Conservation (phyloP, 495 filamentous ascomycete genomes). For the Rhizodiscina lignyota region DNA sequence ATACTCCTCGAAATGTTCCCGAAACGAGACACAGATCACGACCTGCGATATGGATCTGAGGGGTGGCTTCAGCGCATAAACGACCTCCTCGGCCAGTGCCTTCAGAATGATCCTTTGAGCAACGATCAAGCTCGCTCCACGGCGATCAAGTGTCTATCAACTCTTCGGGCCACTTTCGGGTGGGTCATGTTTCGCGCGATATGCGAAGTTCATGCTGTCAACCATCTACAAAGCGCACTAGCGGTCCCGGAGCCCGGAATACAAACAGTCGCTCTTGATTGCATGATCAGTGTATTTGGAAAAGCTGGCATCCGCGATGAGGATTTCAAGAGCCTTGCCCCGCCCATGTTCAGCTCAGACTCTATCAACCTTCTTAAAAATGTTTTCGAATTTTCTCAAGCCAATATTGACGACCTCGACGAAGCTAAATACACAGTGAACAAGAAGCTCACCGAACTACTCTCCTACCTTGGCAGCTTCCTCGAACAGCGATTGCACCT, state of each 20-base stretch:
- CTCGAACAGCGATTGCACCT: constrained; percentile 57
- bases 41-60: constrained; percentile 41
- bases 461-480: constrained; percentile 69
- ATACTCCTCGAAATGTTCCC: constrained; percentile 63
- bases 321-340: constrained; percentile 58
- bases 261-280: constrained; percentile 68
- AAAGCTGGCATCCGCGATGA: constrained; percentile 57
- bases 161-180: constrained; percentile 55
- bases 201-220: constrained; percentile 48
- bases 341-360: constrained; percentile 56
- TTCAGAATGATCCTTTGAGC: constrained; percentile 42
- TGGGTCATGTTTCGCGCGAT: constrained; percentile 81
- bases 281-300: constrained; percentile 65
- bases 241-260: constrained; percentile 55
- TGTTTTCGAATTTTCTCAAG: constrained; percentile 67
- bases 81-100: constrained; percentile 54
- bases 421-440: constrained; percentile 81
- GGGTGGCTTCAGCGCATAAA: constrained; percentile 77
- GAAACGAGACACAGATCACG: constrained; percentile 39
- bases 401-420: constrained; percentile 55
- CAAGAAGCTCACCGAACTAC: constrained; percentile 87
- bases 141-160: constrained; percentile 55
- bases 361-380: constrained; percentile 55
- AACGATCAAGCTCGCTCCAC: constrained; percentile 48
- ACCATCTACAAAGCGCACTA: constrained; percentile 54